A percentile compares a stretch with the other conserved stretches of the same genome.
Conservation (phyloP, 1,284 basidiomycete species). For the Sutorius eximius region DNA sequence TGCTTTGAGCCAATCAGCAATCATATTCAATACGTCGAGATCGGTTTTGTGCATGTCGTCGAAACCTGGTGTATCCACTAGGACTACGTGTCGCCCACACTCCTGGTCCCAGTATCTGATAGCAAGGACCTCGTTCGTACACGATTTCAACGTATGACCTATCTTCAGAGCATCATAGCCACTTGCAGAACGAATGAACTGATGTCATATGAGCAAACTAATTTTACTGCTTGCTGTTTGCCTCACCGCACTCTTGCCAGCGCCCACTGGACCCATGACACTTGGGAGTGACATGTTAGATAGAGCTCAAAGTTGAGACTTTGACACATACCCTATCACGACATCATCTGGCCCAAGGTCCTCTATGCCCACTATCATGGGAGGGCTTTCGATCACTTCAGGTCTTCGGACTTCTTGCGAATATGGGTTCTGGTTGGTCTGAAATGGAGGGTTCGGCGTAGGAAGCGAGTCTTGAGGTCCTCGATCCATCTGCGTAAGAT, state of each 20-base stretch:
- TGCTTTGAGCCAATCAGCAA: slow-evolving; percentile 27
- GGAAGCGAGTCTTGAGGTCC: not conserved
- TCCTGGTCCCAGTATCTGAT: slow-evolving; percentile 9
- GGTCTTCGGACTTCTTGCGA: too few species aligned
- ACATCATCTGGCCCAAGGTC: slow-evolving; percentile 13
- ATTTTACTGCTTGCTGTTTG: too few species aligned
- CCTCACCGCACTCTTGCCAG: slow-evolving; percentile 17
- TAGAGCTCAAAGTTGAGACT: not conserved
- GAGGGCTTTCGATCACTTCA: not conserved
- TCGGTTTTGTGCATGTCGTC: slow-evolving; percentile 20
- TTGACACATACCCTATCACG: slow-evolving; percentile 23
- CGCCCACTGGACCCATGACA: slow-evolving; percentile 22
- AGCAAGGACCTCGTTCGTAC: slow-evolving; percentile 14
- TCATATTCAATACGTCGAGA: slow-evolving; percentile 21
- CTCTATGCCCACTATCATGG: not conserved
- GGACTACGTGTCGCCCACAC: slow-evolving; percentile 4
- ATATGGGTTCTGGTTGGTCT: too few species aligned
- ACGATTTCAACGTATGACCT: slow-evolving; percentile 17
- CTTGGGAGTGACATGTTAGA: slow-evolving; percentile 6
- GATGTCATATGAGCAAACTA: not conserved
- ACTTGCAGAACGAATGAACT: slow-evolving; percentile 31
- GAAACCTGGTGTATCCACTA: slow-evolving; percentile 26
- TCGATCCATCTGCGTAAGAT: not conserved
- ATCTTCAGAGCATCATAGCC: slow-evolving; percentile 1
- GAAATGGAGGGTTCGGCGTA: too few species aligned